Evolutionary conservation across 75 land plant species (phyloP).

Genomic region (Gnetum montanum): DNA sequence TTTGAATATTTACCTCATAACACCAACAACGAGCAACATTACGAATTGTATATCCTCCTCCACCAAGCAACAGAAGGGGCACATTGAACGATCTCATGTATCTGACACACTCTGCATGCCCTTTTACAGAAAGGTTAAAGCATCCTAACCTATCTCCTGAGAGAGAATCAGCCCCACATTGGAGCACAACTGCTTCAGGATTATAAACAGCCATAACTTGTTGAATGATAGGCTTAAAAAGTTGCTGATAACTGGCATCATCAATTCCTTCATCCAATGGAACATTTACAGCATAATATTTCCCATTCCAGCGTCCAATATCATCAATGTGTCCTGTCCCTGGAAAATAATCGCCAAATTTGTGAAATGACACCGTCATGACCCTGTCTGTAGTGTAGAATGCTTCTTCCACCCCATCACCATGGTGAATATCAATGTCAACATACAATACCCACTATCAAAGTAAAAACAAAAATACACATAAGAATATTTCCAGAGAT

Average conservation of each 20-base stretch:
- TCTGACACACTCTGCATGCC: slow-evolving; percentile 76
- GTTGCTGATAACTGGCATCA: slow-evolving; percentile 53
- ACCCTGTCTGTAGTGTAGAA: slow-evolving; percentile 74
- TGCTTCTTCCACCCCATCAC: slow-evolving; percentile 86
- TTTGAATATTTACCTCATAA: slow-evolving; percentile 51
- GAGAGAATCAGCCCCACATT: slow-evolving; percentile 81
- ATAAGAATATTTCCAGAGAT: no score
- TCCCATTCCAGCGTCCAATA: slow-evolving; percentile 50
- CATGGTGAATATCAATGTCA: slow-evolving; percentile 85
- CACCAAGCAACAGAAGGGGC: slow-evolving; percentile 62
- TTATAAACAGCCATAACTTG: slow-evolving; percentile 73
- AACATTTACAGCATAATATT: slow-evolving; percentile 67
- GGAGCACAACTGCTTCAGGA: slow-evolving; percentile 75
- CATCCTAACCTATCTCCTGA: slow-evolving; percentile 79
- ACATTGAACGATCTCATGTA: slow-evolving; percentile 77
- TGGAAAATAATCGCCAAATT: slow-evolving; percentile 81
- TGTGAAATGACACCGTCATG: slow-evolving; percentile 84
- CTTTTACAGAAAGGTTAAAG: slow-evolving; percentile 78
- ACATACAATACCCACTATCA: slow-evolving; percentile 77
- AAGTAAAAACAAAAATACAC: background rate
- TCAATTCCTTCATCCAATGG: slow-evolving; percentile 75
- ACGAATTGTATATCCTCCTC: slow-evolving; percentile 79
- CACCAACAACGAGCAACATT: slow-evolving; percentile 87
- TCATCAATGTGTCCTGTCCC: slow-evolving; percentile 69
- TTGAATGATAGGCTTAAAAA: slow-evolving; percentile 59